phyloP scores from a whole-genome alignment of 176 grass and related monocot genomes.

The Oryza glaberrima region DNA sequence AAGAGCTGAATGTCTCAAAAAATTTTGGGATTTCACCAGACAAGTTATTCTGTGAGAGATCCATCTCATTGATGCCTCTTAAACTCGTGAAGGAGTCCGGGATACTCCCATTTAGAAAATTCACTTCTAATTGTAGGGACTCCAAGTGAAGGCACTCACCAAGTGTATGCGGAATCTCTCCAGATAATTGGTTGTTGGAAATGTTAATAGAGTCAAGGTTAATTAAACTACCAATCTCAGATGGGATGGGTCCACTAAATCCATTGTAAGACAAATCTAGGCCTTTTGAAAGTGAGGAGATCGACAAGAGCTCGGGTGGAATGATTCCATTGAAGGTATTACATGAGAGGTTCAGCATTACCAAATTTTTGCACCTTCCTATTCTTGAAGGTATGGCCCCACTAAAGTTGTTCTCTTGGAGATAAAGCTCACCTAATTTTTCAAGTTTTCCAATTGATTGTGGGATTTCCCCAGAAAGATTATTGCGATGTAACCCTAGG shows the following conservation, averaged over 20 bases:
- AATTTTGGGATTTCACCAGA: conserved; percentile 33
- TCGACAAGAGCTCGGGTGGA: neutral
- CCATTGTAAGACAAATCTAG: conserved; percentile 24
- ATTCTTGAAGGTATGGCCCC: conserved; percentile 29
- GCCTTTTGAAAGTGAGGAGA: conserved; percentile 26
- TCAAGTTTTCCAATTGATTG: conserved; percentile 5
- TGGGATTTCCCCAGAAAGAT: conserved; percentile 36
- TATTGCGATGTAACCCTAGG: neutral
- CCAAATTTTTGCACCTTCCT: neutral
- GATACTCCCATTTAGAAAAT: conserved; percentile 35
- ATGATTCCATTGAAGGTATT: conserved; percentile 39
- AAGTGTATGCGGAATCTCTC: conserved; percentile 42
- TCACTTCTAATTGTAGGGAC: conserved; percentile 19
- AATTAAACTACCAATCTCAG: conserved; percentile 10
- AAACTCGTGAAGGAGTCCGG: conserved; percentile 18
- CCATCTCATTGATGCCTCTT: conserved; percentile 24
- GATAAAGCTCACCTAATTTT: neutral
- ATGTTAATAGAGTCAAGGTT: conserved; percentile 25
- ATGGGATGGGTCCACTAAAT: conserved; percentile 34
- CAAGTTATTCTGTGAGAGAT: conserved; percentile 48
- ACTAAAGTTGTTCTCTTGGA: conserved; percentile 16
- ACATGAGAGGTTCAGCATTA: conserved; percentile 27
- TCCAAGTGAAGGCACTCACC: conserved; percentile 15
- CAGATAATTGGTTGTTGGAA: neutral
- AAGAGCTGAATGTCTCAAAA: neutral